Evolutionary conservation across 306 rosid genomes (phyloP).

Genomic region (Crotalaria pallida): DNA sequence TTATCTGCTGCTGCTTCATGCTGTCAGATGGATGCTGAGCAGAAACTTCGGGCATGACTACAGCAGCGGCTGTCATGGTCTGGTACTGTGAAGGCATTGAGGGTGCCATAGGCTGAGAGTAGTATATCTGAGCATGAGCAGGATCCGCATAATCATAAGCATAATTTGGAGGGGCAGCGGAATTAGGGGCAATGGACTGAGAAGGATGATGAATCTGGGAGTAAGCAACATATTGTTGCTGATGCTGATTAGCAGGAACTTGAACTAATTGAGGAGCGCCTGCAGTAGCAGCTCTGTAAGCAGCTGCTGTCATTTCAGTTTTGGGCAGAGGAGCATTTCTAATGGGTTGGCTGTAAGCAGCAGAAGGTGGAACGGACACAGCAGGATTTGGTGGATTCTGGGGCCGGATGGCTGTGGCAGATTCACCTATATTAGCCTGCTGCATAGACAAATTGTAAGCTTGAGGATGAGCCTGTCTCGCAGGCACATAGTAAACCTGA

Average conservation of each 20-base stretch:
- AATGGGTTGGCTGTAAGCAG: slow-evolving; percentile 51
- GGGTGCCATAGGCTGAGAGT: slow-evolving; percentile 70
- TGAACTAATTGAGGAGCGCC: slow-evolving; percentile 67
- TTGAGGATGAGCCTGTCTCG: slow-evolving; percentile 71
- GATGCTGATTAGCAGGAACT: slow-evolving; percentile 71
- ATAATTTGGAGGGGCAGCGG: slow-evolving; percentile 48
- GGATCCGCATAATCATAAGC: slow-evolving; percentile 67
- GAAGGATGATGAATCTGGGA: slow-evolving; percentile 84
- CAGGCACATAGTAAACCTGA: slow-evolving; percentile 65
- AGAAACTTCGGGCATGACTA: slow-evolving; percentile 50
- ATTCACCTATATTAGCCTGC: slow-evolving; percentile 60
- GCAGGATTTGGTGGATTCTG: slow-evolving; percentile 59
- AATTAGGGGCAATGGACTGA: slow-evolving; percentile 56
- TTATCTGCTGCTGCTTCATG: slow-evolving; percentile 85
- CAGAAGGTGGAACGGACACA: slow-evolving; percentile 36
- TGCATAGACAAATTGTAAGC: slow-evolving; percentile 62
- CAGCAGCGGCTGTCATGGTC: slow-evolving; percentile 67
- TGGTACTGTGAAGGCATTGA: slow-evolving; percentile 82
- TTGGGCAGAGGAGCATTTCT: slow-evolving; percentile 60
- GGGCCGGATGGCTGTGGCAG: slow-evolving; percentile 43
- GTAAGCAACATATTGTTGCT: slow-evolving; percentile 71
- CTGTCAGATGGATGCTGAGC: slow-evolving; percentile 64
- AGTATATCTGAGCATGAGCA: slow-evolving; percentile 69
- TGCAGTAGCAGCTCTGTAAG: slow-evolving; percentile 59
- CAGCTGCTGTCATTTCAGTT: slow-evolving; percentile 59